These are phyloP conservation scores for Solanum appendiculatum DNA, from an alignment of 257 asterid species.

Conservation along the genomic window DNA sequence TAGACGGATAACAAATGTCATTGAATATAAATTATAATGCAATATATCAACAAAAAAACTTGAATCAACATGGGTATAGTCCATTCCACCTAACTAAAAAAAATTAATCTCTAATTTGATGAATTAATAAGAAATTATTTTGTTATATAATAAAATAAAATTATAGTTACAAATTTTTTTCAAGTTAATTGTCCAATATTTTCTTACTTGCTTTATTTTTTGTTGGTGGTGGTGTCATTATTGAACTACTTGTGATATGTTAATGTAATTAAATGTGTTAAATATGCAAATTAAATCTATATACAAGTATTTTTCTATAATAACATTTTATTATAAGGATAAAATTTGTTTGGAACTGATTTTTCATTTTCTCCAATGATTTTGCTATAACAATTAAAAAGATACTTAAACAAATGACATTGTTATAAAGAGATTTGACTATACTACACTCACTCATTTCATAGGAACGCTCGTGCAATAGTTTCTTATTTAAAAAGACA, in stretches of 20 bases:
- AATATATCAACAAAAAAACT: too few species aligned
- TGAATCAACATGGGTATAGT: neutral
- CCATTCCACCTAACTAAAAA: neutral
- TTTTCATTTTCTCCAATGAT: too few species aligned
- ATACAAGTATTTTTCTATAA: neutral
- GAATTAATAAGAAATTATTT: neutral
- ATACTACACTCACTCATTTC: too few species aligned
- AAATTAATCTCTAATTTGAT: neutral
- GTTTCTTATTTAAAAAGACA: too few species aligned
- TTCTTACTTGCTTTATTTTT: too few species aligned
- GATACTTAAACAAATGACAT: too few species aligned
- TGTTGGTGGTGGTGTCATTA: neutral
- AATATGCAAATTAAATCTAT: neutral
- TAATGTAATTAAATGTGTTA: neutral
- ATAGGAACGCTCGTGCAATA: too few species aligned
- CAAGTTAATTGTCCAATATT: neutral
- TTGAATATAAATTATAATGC: neutral
- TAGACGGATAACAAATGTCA: fast-evolving
- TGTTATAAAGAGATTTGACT: too few species aligned
- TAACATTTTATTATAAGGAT: fast-evolving
- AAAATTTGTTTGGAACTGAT: too few species aligned
- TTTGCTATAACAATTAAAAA: too few species aligned
- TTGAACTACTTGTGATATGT: neutral
- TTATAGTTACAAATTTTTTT: too few species aligned
- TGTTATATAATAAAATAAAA: neutral